Percentiles rank a stretch among this genome's conserved stretches.
Evolutionary conservation across 805 yeast genomes (phyloP).

Genomic region (Myxozyma lipomycoides): DNA sequence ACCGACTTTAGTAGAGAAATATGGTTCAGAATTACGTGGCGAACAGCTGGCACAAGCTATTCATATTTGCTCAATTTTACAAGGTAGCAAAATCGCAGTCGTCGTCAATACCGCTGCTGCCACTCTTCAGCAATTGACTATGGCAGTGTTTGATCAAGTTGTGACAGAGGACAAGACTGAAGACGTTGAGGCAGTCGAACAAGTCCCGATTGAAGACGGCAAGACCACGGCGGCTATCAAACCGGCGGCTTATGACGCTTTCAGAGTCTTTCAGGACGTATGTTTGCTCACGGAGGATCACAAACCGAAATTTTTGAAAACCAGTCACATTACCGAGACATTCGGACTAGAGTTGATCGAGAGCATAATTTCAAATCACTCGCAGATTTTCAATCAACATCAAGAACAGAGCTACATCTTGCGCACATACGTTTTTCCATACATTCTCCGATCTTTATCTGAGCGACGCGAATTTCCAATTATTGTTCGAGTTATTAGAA

Average conservation of each 20-base stretch:
- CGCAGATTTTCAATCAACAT: conserved; percentile 51
- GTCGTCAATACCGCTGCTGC: conserved; percentile 91
- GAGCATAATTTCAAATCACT: conserved; percentile 65
- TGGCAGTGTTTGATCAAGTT: conserved; percentile 70
- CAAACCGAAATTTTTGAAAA: conserved; percentile 51
- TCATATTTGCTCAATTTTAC: conserved; percentile 67
- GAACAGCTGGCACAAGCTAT: conserved; percentile 55
- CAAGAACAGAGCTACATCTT: conserved; percentile 63
- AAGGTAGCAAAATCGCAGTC: conserved; percentile 64
- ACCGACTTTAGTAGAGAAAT: conserved; percentile 68
- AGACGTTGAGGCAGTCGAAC: conserved; percentile 16
- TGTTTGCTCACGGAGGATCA: conserved; percentile 62
- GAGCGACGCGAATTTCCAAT: conserved; percentile 59
- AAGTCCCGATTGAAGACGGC: conserved; percentile 31
- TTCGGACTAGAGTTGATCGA: conserved; percentile 82
- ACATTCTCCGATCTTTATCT: conserved; percentile 63
- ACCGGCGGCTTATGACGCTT: conserved; percentile 63
- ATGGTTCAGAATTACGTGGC: conserved; percentile 54
- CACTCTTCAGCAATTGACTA: conserved; percentile 75
- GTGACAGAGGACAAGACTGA: conserved; percentile 10
- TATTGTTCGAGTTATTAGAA: conserved; percentile 69
- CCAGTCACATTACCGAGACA: conserved; percentile 53
- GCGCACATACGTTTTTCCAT: conserved; percentile 68
- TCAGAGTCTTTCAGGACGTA: conserved; percentile 64
- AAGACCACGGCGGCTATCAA: conserved; percentile 13